Evolutionary conservation across 2,329 filamentous ascomycete species (phyloP), one percentile per base, ranked within the genome.

Genomic region (Coniochaeta sp.): DNA sequence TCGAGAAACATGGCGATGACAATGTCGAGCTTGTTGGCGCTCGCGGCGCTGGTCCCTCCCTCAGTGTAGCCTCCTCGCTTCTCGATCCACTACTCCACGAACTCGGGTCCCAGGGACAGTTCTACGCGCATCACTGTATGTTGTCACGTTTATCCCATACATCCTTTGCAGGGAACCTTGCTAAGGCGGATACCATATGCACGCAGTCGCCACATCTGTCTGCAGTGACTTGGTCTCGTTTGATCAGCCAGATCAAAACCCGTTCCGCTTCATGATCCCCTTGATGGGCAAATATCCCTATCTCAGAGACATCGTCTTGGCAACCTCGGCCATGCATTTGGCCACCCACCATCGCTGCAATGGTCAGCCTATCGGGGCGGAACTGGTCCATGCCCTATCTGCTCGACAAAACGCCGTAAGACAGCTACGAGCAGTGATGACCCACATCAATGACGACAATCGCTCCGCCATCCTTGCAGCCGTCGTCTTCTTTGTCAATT

Each of bases 31-130:
- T 40, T 56, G 59, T 59, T 57, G 44, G 60, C 19, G 16, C 17
- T 34, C 26, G 26, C 19, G 31, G 11, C 60, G 43, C 56, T 14
- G 38, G 26, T 43, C 52, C 24, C 7, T 38, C 9, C 26, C 26
- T 52, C 26, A 54, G 24, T 17, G 33, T 57, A 52, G 61, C 61
- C n/a, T 61, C 66, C 17, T 68, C 74, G 33, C 71, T 84, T 57
- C 74, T 79, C 31, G 83, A 86, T 67, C 83, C 83, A 14, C 65
- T 85, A 54, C 76, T 85, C 60, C 79, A 83, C 64, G 79, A 83
- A 64, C 75, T 86, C 50, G 76, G 78, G 63, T 70, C 64, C 22
- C 72, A 72, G 50, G 77, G 77, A 31, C 71, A 79, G 61, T 73
- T 74, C 63, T 83, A 83, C 67, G 70, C 83, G 47, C 72, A 75